Evolutionary conservation across 2,329 filamentous ascomycete genomes (phyloP), one percentile per base, ranked within the genome.

Genomic region (Neofusicoccum cordaticola): DNA sequence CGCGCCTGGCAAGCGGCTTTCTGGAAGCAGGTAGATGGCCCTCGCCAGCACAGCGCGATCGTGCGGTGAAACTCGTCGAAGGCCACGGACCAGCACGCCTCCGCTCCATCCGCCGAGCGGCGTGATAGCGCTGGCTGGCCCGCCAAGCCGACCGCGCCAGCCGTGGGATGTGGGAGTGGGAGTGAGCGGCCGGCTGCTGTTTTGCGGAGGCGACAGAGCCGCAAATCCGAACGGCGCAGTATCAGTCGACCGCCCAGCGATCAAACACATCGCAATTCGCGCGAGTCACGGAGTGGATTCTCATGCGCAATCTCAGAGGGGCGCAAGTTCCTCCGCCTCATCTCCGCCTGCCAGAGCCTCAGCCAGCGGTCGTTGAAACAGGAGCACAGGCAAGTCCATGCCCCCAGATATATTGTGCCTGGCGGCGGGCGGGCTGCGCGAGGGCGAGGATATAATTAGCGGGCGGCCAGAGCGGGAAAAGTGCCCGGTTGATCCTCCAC

Each of bases 201-300:
- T 56, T n/a, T 56, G 52, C 52, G 37, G 52, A 57, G 52, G 22
- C 52, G 39, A 57, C 52, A 57, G 53, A 57, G 53, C 53, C 53
- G 53, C 53, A 44, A 31, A 7, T 27, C 39, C 53, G 39, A 57
- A 34, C 39, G 41, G 53, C 53, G 19, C 53, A 57, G 53, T 57
- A 57, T 57, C 53, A 57, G 53, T 57, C 53, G 53, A 57, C 53
- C 39, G 53, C 22, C 22, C 39, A 57, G 53, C 53, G 39, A 57
- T 57, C 53, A 57, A 57, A 57, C 53, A 31, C 53, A 57, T 57
- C 53, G 53, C 53, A 57, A 57, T 57, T 57, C 53, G 53, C 53
- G 39, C 53, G 53, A 57, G 39, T 57, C 53, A 37, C 39, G 53
- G 19, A 34, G 53, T 57, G 39, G 53, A 44, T 57, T 27, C 53